phyloP scores from a whole-genome alignment of 495 filamentous ascomycete genomes.

The Penicillium cosmopolitanum region DNA sequence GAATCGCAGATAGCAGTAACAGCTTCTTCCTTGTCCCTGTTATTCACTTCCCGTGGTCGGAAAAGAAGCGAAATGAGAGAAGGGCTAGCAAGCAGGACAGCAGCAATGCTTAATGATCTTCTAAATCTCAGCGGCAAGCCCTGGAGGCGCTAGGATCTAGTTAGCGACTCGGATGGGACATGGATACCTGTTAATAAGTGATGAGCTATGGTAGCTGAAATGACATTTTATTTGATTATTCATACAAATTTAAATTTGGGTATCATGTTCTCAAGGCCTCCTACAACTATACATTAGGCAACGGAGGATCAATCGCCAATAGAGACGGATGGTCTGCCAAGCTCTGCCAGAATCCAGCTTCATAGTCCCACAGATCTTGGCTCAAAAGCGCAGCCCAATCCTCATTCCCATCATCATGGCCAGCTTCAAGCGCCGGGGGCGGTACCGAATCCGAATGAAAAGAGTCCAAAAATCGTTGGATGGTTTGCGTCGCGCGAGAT shows the following conservation, averaged over 20 bases:
- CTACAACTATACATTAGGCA: conserved; percentile 19
- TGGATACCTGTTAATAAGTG: not conserved
- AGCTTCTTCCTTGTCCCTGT: conserved; percentile 92
- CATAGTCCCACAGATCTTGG: conserved; percentile 39
- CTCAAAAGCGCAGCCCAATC: conserved; percentile 36
- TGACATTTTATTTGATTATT: no score
- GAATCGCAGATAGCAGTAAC: conserved; percentile 77
- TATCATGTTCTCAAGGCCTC: conserved; percentile 1
- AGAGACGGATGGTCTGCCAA: conserved; percentile 39
- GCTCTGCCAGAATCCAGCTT: conserved; percentile 38
- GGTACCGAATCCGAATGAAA: conserved; percentile 26
- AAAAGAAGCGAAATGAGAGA: conserved; percentile 6
- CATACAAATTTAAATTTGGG: not conserved
- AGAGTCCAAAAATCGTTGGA: conserved; percentile 38
- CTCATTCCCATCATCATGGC: conserved; percentile 23
- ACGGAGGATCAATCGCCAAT: conserved; percentile 27
- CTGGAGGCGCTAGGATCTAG: no score
- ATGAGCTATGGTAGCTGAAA: no score
- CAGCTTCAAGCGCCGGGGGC: conserved; percentile 2
- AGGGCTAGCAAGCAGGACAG: not conserved
- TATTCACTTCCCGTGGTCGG: conserved; percentile 88
- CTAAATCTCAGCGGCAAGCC: not conserved
- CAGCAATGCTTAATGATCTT: not conserved
- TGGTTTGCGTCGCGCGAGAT: conserved; percentile 35
- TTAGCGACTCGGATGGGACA: not conserved